Conservation (phyloP, 208 protist species). For the Tritrichomonas foetus region DNA sequence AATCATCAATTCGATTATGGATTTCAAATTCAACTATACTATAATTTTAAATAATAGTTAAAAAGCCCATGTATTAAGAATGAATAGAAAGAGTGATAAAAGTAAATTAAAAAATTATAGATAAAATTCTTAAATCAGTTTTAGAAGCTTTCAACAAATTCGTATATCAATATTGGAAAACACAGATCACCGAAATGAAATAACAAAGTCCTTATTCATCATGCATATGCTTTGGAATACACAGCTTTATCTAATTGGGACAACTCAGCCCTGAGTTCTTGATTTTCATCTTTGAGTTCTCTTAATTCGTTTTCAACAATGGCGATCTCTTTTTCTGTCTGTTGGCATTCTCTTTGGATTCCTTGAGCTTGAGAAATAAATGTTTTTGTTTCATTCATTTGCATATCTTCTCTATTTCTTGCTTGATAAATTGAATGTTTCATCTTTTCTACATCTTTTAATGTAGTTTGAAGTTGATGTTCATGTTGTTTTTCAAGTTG, state of each 20-base stretch:
- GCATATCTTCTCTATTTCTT: neutral
- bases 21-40: no score
- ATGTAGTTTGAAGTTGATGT: neutral
- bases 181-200: no score
- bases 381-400: neutral
- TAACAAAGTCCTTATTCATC: no score
- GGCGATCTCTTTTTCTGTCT: neutral
- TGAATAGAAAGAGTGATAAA: no score
- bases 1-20: no score
- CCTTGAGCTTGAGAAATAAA: neutral
- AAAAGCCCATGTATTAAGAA: no score
- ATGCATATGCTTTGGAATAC: neutral
- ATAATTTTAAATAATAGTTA: no score
- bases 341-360: neutral
- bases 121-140: no score
- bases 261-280: neutral
- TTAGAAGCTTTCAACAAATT: no score
- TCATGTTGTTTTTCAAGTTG: neutral
- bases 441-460: constrained; percentile 19
- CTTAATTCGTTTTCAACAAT: neutral
- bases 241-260: neutral
- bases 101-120: no score
- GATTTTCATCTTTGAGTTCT: neutral
- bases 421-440: neutral
- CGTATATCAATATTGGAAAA: no score